These are phyloP conservation scores for Sclerotinia spermophila DNA, from an alignment of 2,329 filamentous ascomycete species.

Conservation along the genomic window DNA sequence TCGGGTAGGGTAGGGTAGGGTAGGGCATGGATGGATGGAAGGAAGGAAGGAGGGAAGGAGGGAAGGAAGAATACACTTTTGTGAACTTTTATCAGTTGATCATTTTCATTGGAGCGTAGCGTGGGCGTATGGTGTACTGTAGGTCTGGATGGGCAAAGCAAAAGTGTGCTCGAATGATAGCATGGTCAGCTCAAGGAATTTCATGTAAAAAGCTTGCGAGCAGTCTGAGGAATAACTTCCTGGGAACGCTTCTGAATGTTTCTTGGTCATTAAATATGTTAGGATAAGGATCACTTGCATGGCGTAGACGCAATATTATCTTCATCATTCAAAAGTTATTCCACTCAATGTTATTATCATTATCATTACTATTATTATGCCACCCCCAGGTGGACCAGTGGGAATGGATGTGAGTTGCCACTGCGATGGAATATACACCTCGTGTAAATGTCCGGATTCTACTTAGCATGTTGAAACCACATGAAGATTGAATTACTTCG, in stretches of 20 bases:
- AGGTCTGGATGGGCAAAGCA: background rate
- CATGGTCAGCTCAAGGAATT: background rate
- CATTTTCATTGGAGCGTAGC: constrained; percentile 2
- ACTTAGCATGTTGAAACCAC: background rate
- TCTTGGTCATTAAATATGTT: background rate
- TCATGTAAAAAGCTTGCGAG: background rate
- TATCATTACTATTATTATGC: background rate
- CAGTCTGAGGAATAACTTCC: background rate
- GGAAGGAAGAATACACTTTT: background rate
- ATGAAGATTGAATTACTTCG: too few relatives aligned
- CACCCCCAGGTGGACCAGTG: background rate
- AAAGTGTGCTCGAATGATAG: background rate
- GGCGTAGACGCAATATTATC: background rate
- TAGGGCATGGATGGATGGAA: background rate
- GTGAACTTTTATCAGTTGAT: background rate
- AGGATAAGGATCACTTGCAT: background rate
- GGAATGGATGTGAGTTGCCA: background rate
- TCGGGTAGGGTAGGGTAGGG: background rate
- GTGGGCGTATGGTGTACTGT: background rate
- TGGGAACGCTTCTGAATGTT: background rate
- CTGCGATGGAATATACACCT: background rate
- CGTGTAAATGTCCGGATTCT: background rate
- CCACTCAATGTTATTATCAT: background rate
- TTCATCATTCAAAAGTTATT: background rate
- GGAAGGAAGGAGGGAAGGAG: background rate